Evolutionary conservation across 2,329 filamentous ascomycete genomes (phyloP).

Genomic region (Microthyrium microscopicum): DNA sequence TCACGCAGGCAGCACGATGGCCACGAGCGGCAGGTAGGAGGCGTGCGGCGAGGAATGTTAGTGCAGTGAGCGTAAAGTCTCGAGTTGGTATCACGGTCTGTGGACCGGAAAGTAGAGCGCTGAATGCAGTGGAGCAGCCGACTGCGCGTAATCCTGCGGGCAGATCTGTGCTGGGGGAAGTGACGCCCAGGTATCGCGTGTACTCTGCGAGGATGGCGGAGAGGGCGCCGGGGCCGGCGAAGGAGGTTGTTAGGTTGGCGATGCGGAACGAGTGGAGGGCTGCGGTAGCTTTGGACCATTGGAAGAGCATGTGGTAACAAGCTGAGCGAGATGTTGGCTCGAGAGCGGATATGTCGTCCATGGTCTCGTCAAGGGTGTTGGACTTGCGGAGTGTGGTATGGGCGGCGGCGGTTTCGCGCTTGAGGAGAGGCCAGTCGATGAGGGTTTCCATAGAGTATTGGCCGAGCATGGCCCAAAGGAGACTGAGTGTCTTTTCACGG

Average conservation of each 20-base stretch:
- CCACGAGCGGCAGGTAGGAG: slow-evolving; percentile 34
- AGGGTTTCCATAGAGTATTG: slow-evolving; percentile 37
- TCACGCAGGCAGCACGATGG: slow-evolving; percentile 32
- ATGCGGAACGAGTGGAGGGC: slow-evolving; percentile 28
- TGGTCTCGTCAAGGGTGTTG: slow-evolving; percentile 8
- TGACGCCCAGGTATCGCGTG: slow-evolving; percentile 27
- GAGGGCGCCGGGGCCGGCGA: slow-evolving; percentile 37
- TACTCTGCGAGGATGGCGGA: slow-evolving; percentile 41
- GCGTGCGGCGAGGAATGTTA: slow-evolving; percentile 43
- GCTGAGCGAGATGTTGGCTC: slow-evolving; percentile 15
- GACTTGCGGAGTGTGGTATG: slow-evolving; percentile 9
- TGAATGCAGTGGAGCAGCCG: slow-evolving; percentile 28
- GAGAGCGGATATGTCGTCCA: slow-evolving; percentile 13
- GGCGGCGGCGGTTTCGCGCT: slow-evolving; percentile 28
- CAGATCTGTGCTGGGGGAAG: slow-evolving; percentile 16
- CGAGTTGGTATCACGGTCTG: slow-evolving; percentile 29
- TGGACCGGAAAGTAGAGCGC: slow-evolving; percentile 8
- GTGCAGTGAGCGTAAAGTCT: slow-evolving; percentile 37
- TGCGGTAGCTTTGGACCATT: slow-evolving; percentile 39
- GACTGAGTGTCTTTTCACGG: slow-evolving; percentile 43
- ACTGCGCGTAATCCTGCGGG: slow-evolving; percentile 22
- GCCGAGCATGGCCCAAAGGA: slow-evolving; percentile 43
- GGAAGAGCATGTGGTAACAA: slow-evolving; percentile 28
- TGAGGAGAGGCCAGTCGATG: slow-evolving; percentile 38
- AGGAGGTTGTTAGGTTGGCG: slow-evolving; percentile 40